These are phyloP conservation scores for Paramecium caudatum DNA, from an alignment of 73 alveolate species.

Conservation along the genomic window DNA sequence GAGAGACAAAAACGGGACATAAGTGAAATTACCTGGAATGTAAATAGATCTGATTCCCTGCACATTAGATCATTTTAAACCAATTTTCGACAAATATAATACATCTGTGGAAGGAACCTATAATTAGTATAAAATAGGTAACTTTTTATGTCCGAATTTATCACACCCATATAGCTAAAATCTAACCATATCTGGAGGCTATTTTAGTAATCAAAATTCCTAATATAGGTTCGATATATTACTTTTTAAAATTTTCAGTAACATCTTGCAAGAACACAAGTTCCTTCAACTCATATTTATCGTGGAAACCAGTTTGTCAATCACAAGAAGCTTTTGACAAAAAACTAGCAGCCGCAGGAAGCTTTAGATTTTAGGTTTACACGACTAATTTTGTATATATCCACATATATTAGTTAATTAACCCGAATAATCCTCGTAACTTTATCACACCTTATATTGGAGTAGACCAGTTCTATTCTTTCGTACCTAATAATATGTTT, in stretches of 20 bases:
- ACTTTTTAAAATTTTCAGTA: slow-evolving; percentile 59
- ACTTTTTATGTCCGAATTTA: slow-evolving; percentile 53
- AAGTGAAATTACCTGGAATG: neutral
- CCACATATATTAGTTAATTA: neutral
- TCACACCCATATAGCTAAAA: neutral
- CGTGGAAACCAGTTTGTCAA: slow-evolving; percentile 70
- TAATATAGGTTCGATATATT: neutral
- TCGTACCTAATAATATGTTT: slow-evolving; percentile 68
- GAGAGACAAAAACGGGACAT: slow-evolving; percentile 6
- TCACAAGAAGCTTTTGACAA: neutral
- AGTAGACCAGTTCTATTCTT: neutral
- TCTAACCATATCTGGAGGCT: neutral
- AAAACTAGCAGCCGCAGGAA: neutral
- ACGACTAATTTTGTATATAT: slow-evolving; percentile 45
- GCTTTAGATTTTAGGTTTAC: slow-evolving; percentile 56
- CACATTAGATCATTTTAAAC: slow-evolving; percentile 44
- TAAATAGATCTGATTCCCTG: slow-evolving; percentile 53
- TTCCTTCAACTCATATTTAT: slow-evolving; percentile 8
- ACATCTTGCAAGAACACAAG: slow-evolving; percentile 29
- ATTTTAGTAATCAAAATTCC: neutral
- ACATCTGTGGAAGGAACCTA: neutral
- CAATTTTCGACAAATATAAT: slow-evolving; percentile 37
- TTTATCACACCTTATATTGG: neutral
- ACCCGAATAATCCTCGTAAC: neutral
- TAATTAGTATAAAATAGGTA: neutral